A percentile compares a stretch with the other conserved stretches of the same genome.
Evolutionary conservation across 768 basidiomycete species (phyloP).

Genomic region (Tylopilus felleus): DNA sequence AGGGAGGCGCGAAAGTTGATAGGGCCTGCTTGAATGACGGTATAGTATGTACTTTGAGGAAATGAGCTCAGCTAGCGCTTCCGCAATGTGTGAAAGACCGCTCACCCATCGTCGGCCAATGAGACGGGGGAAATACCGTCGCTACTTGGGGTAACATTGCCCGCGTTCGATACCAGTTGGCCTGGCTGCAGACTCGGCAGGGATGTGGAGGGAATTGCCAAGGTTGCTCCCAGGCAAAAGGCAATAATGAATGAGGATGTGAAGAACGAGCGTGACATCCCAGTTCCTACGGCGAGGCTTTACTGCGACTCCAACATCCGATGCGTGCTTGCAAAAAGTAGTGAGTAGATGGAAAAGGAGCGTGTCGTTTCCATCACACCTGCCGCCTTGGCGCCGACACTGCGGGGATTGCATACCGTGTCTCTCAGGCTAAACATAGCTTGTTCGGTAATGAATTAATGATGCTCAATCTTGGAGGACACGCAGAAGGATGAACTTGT

Average conservation of each 20-base stretch:
- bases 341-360: neutral
- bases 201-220: neutral
- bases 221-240: constrained; percentile 8
- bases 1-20: constrained; percentile 66
- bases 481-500: neutral
- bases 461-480: neutral
- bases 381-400: neutral
- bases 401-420: neutral
- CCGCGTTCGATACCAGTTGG: constrained; percentile 10
- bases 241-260: constrained; percentile 6
- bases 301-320: constrained; percentile 23
- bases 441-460: neutral
- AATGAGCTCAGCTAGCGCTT: constrained; percentile 5
- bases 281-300: constrained; percentile 4
- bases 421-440: neutral
- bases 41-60: constrained; percentile 61
- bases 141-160: constrained; percentile 27
- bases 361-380: neutral
- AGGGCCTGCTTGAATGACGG: constrained; percentile 55
- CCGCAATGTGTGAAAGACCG: constrained; percentile 34
- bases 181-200: constrained; percentile 13
- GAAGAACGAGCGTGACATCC: constrained; percentile 21
- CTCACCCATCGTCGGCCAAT: constrained; percentile 45
- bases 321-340: neutral
- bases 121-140: constrained; percentile 44